These are phyloP conservation scores for Leptographium wingfieldii DNA, from an alignment of 2,329 filamentous ascomycete species.

Conservation along the genomic window DNA sequence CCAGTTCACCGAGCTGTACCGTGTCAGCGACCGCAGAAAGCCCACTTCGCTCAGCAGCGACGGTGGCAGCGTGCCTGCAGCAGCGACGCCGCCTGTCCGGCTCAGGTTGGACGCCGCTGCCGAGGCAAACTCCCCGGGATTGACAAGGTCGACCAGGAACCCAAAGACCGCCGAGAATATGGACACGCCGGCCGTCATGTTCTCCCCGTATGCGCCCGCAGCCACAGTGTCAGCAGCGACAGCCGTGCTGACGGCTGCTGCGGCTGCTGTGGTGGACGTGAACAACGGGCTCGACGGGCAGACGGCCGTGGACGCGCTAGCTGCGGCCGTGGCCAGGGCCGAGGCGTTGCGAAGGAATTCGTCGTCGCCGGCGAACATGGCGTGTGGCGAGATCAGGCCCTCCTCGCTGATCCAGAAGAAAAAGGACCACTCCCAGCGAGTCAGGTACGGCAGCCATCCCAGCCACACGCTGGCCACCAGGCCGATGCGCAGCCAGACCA, in stretches of 20 bases:
- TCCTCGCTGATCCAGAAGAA: conserved; percentile 91
- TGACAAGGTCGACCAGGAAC: conserved; percentile 16
- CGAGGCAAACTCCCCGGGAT: conserved; percentile 11
- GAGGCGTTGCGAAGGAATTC: background rate
- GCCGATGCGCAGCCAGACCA: conserved; percentile 66
- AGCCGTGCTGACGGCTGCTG: conserved; percentile 8
- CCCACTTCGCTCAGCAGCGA: conserved; percentile 45
- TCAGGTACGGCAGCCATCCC: conserved; percentile 74
- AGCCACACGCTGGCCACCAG: conserved; percentile 83
- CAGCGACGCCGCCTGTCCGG: conserved; percentile 8
- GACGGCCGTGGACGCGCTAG: conserved; percentile 9
- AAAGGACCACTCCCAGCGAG: conserved; percentile 84
- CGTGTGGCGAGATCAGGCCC: conserved; percentile 29
- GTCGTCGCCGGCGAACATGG: background rate
- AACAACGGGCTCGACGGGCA: conserved; percentile 28
- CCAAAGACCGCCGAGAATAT: conserved; percentile 21
- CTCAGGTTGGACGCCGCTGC: conserved; percentile 11
- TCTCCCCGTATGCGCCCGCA: conserved; percentile 12
- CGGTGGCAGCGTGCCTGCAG: conserved; percentile 15
- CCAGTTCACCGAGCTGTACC: conserved; percentile 60
- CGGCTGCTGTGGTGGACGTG: conserved; percentile 20
- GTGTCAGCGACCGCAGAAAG: conserved; percentile 50
- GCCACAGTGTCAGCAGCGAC: no score
- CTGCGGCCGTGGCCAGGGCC: background rate
- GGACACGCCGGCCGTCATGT: conserved; percentile 20